Evolutionary conservation across 75 land plant genomes (phyloP).

Genomic region (Pinus taeda): DNA sequence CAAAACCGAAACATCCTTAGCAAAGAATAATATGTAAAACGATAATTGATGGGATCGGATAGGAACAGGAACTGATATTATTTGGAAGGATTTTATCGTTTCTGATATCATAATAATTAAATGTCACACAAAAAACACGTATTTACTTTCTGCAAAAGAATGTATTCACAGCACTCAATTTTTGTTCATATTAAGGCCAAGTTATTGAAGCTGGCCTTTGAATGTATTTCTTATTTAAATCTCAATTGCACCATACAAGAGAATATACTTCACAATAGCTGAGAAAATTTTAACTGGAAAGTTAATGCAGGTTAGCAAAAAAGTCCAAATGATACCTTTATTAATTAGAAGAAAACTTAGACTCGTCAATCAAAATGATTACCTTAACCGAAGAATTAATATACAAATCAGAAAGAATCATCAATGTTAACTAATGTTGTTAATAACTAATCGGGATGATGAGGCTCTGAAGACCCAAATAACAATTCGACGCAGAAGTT

Average conservation of each 20-base stretch:
- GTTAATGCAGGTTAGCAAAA: background rate
- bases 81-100: background rate
- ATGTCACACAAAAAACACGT: background rate
- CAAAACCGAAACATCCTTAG: no score
- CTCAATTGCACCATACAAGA: background rate
- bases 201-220: background rate
- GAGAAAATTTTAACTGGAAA: background rate
- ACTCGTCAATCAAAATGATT: background rate
- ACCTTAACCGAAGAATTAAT: background rate
- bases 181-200: background rate
- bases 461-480: conserved; percentile 54
- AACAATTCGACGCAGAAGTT: conserved; percentile 60
- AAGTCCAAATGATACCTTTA: background rate
- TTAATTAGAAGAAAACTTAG: background rate
- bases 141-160: background rate
- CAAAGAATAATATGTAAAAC: no score
- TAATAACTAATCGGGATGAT: conserved; percentile 12
- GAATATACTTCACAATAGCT: background rate
- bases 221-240: background rate
- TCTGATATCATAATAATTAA: background rate
- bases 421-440: background rate
- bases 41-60: background rate
- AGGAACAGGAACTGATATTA: background rate
- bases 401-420: conserved; percentile 12
- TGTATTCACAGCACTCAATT: background rate